Conservation (phyloP, 2,329 filamentous ascomycete genomes). For the Fusarium sp. region DNA sequence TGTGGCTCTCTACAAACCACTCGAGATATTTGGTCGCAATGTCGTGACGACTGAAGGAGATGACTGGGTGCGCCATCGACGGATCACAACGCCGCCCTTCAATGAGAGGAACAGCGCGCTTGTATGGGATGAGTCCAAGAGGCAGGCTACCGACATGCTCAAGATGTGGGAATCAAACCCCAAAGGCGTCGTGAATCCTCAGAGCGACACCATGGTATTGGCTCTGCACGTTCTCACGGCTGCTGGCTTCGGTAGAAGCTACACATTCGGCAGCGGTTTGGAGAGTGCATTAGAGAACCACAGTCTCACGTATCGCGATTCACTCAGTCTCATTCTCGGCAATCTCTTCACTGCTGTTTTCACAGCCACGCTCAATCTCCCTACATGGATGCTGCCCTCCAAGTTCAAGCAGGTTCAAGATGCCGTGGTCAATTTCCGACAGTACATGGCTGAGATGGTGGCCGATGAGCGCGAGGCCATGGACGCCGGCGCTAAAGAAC, state of each 20-base stretch:
- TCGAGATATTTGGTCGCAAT: slow-evolving; percentile 43
- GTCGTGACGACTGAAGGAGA: slow-evolving; percentile 43
- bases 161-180: slow-evolving; percentile 33
- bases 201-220: slow-evolving; percentile 39
- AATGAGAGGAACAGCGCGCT: slow-evolving; percentile 43
- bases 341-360: slow-evolving; percentile 39
- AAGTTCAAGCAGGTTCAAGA: slow-evolving; percentile 41
- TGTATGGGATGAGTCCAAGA: slow-evolving; percentile 40
- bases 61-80: slow-evolving; percentile 39
- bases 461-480: slow-evolving; percentile 35
- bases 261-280: slow-evolving; percentile 31
- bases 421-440: slow-evolving; percentile 33
- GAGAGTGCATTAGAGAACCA: slow-evolving; percentile 28
- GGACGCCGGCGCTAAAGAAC: slow-evolving; percentile 18
- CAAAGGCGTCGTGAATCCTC: slow-evolving; percentile 29
- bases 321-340: slow-evolving; percentile 33
- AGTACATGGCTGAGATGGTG: slow-evolving; percentile 43
- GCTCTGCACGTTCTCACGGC: slow-evolving; percentile 43
- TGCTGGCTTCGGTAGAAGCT: slow-evolving; percentile 42
- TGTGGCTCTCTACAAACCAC: slow-evolving; percentile 39
- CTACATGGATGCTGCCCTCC: slow-evolving; percentile 26
- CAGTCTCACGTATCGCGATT: slow-evolving; percentile 39
- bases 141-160: slow-evolving; percentile 39
- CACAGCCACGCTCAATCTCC: slow-evolving; percentile 35
- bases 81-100: slow-evolving; percentile 42